Conservation (phyloP, 768 basidiomycete species). For the Ramaria rubella region DNA sequence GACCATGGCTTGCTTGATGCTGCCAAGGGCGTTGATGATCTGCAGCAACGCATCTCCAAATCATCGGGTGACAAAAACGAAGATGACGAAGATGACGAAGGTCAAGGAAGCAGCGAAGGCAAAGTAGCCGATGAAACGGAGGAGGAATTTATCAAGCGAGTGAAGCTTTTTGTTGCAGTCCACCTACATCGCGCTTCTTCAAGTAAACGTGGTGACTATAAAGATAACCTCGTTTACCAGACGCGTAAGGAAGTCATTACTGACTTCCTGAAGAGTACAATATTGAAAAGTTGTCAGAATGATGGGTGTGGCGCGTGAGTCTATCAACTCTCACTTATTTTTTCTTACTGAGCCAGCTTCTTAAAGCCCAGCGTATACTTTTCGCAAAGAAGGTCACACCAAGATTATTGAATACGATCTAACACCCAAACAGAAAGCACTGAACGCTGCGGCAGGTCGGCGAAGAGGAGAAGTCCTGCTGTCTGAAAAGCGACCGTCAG, state of each 20-base stretch:
- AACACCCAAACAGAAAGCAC: slow-evolving; percentile 65
- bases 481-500: not conserved
- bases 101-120: slow-evolving; percentile 28
- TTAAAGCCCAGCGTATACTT: slow-evolving; percentile 69
- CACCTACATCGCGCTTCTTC: slow-evolving; percentile 36
- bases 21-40: slow-evolving; percentile 67
- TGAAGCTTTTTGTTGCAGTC: slow-evolving; percentile 62
- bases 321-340: slow-evolving; percentile 9
- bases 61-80: slow-evolving; percentile 33
- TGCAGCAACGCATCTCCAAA: slow-evolving; percentile 41
- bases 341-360: slow-evolving; percentile 1
- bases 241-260: slow-evolving; percentile 74
- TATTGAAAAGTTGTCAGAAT: slow-evolving; percentile 71
- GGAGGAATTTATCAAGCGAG: slow-evolving; percentile 53
- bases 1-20: slow-evolving; percentile 85
- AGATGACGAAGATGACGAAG: slow-evolving; percentile 35
- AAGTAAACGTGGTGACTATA: slow-evolving; percentile 77
- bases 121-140: slow-evolving; percentile 44
- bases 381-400: slow-evolving; percentile 88
- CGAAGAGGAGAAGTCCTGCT: slow-evolving; percentile 72
- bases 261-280: slow-evolving; percentile 69
- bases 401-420: slow-evolving; percentile 95
- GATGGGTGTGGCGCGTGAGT: slow-evolving; percentile 86
- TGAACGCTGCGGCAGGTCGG: slow-evolving; percentile 43
- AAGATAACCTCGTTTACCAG: slow-evolving; percentile 83